Percentiles rank a stretch among this genome's conserved stretches.
phyloP scores from a whole-genome alignment of 257 asterid genomes.

The Sherardia arvensis region DNA sequence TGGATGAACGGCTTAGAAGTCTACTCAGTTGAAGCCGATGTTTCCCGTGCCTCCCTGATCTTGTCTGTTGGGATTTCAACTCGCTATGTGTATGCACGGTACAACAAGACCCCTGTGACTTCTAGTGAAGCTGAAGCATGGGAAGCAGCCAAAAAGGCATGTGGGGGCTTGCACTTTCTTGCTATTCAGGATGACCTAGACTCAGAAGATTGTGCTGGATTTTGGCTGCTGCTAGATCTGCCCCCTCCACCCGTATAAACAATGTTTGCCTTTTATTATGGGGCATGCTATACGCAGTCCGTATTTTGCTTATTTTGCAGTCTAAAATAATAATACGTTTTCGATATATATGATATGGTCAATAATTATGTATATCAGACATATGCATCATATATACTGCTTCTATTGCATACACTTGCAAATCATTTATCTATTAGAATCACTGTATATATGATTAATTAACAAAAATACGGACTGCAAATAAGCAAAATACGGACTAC shows the following conservation, averaged over 20 bases:
- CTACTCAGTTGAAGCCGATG: constrained; percentile 69
- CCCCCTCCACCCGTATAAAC: constrained; percentile 85
- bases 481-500: too few relatives aligned
- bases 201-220: constrained; percentile 73
- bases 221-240: constrained; percentile 85
- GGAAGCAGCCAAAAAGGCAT: constrained; percentile 78
- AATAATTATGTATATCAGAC: too few relatives aligned
- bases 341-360: too few relatives aligned
- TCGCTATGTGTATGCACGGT: constrained; percentile 64
- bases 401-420: too few relatives aligned
- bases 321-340: too few relatives aligned
- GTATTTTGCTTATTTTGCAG: too few relatives aligned
- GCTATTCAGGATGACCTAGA: constrained; percentile 81
- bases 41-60: constrained; percentile 42
- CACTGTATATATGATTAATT: too few relatives aligned
- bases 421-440: too few relatives aligned
- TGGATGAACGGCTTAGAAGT: constrained; percentile 97
- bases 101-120: constrained; percentile 60
- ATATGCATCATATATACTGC: too few relatives aligned
- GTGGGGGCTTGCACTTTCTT: constrained; percentile 89
- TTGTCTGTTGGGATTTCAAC: constrained; percentile 80
- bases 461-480: too few relatives aligned
- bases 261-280: neutral
- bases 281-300: too few relatives aligned
- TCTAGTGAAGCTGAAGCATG: constrained; percentile 90